Evolutionary conservation across 2,329 filamentous ascomycete genomes (phyloP).

Genomic region (Aspergillus fumigatus): DNA sequence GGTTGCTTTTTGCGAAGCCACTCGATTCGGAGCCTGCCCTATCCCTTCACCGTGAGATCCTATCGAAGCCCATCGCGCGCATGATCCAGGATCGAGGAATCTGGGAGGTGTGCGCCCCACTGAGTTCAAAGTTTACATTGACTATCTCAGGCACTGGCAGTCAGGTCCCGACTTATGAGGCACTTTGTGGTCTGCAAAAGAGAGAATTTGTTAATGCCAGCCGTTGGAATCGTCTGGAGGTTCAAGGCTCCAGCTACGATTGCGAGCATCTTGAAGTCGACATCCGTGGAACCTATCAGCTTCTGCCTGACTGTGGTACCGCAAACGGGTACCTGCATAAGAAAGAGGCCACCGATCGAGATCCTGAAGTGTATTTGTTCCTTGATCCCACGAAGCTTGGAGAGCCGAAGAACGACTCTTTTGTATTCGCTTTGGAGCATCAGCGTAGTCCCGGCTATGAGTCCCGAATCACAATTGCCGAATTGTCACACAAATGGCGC

Average conservation of each 20-base stretch:
- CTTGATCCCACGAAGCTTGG: constrained; percentile 52
- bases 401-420: constrained; percentile 45
- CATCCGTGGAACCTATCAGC: constrained; percentile 49
- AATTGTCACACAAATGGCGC: constrained; percentile 44
- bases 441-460: constrained; percentile 45
- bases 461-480: constrained; percentile 43
- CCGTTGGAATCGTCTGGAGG: constrained; percentile 41
- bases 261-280: constrained; percentile 29
- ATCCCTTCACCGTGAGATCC: constrained; percentile 38
- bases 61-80: constrained; percentile 45
- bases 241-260: constrained; percentile 32
- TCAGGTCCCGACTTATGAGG: constrained; percentile 36
- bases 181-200: constrained; percentile 36
- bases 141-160: constrained; percentile 32
- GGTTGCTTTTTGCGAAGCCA: constrained; percentile 48
- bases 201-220: constrained; percentile 36
- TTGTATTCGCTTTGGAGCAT: constrained; percentile 53
- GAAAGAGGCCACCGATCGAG: constrained; percentile 18
- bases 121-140: constrained; percentile 32
- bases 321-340: constrained; percentile 53
- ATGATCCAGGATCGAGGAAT: constrained; percentile 40
- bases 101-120: constrained; percentile 45
- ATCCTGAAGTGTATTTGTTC: constrained; percentile 50
- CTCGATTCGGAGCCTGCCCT: constrained; percentile 33
- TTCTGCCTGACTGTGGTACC: constrained; percentile 55